These are phyloP conservation scores for Aspergillus kassunensis DNA, from an alignment of 495 filamentous ascomycete species.

Conservation along the genomic window DNA sequence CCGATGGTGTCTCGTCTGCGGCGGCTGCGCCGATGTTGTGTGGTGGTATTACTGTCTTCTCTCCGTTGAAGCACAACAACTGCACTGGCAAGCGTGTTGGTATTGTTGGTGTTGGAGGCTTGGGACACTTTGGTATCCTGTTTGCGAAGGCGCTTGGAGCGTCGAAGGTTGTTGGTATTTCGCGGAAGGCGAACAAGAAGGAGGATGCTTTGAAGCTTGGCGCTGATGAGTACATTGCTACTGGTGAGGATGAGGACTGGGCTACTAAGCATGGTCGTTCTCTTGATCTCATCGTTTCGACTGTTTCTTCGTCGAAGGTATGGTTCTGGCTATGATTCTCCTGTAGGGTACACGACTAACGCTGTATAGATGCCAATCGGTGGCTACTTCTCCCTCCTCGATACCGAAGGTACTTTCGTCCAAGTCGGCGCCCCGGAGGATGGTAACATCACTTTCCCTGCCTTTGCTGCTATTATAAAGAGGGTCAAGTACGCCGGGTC, in stretches of 20 bases:
- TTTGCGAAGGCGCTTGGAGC: conserved; percentile 59
- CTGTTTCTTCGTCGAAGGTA: conserved; percentile 57
- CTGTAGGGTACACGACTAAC: too few species aligned
- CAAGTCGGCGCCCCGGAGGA: conserved; percentile 70
- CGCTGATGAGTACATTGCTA: conserved; percentile 66
- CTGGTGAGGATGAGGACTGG: conserved; percentile 68
- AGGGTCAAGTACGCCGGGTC: conserved; percentile 60
- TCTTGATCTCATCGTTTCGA: conserved; percentile 71
- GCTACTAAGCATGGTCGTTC: conserved; percentile 49
- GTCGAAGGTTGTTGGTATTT: conserved; percentile 69
- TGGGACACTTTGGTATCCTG: conserved; percentile 60
- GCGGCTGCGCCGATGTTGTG: conserved; percentile 74
- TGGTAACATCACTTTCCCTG: too few species aligned
- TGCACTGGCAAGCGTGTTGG: conserved; percentile 64
- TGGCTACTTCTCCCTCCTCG: conserved; percentile 61
- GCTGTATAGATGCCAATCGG: conserved; percentile 69
- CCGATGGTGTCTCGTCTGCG: conserved; percentile 46
- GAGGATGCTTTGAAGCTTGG: conserved; percentile 57
- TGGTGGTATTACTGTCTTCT: conserved; percentile 68
- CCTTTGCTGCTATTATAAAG: conserved; percentile 41
- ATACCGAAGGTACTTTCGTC: conserved; percentile 60
- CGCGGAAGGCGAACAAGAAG: conserved; percentile 57
- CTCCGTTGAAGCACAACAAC: conserved; percentile 62
- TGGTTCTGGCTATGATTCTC: too few species aligned
- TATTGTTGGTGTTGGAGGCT: conserved; percentile 70